Conservation (phyloP, 768 basidiomycete genomes). For the Scleroderma citrinum region DNA sequence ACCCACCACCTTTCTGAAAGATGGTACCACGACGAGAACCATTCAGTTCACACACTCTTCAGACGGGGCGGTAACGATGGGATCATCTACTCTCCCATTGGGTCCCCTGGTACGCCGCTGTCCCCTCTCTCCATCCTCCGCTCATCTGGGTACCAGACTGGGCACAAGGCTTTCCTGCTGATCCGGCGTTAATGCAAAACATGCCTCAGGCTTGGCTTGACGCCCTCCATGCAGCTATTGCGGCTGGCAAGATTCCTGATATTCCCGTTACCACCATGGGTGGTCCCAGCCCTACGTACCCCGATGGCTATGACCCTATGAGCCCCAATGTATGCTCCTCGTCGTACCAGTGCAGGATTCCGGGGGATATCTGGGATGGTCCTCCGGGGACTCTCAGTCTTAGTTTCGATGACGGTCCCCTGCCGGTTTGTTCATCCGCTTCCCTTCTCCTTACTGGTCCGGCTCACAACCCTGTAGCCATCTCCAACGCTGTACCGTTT, state of each 20-base stretch:
- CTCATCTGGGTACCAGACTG: slow-evolving; percentile 42
- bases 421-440: slow-evolving; percentile 30
- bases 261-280: slow-evolving; percentile 40
- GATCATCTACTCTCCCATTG: slow-evolving; percentile 45
- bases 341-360: slow-evolving; percentile 58
- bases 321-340: slow-evolving; percentile 66
- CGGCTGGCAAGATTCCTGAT: slow-evolving; percentile 67
- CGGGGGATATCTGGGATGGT: slow-evolving; percentile 70
- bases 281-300: slow-evolving; percentile 33
- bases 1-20: slow-evolving; percentile 20
- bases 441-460: slow-evolving; percentile 1
- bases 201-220: slow-evolving; percentile 69
- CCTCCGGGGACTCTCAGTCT: slow-evolving; percentile 62
- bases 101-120: slow-evolving; percentile 46
- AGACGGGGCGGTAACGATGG: slow-evolving; percentile 46
- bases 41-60: slow-evolving; percentile 60
- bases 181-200: slow-evolving; percentile 40
- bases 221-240: slow-evolving; percentile 61
- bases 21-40: slow-evolving; percentile 62
- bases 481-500: slow-evolving; percentile 56
- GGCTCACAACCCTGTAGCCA: slow-evolving; percentile 23
- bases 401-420: slow-evolving; percentile 81
- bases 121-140: neutral
- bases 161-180: slow-evolving; percentile 52
- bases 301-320: slow-evolving; percentile 33